A percentile compares a stretch with the other conserved stretches of the same genome.
Evolutionary conservation across 352 stramenopile species (phyloP).

Genomic region (Pythium utonaiense): DNA sequence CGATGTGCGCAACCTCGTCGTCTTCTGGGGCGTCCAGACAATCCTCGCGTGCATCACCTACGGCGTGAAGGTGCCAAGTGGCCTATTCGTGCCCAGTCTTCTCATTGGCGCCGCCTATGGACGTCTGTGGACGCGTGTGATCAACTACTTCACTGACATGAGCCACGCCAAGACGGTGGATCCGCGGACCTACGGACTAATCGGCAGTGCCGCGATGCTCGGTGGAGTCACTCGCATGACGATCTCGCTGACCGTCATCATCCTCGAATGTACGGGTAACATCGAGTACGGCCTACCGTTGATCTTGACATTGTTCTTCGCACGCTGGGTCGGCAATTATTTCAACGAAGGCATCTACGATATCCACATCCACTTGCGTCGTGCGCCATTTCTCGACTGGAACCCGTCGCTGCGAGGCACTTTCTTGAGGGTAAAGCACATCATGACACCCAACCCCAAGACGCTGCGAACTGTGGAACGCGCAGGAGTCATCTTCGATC

Average conservation of each 20-base stretch:
- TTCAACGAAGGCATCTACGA: slow-evolving; percentile 99
- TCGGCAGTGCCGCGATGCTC: slow-evolving; percentile 94
- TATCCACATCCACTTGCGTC: slow-evolving; percentile 96
- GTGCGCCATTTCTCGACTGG: slow-evolving; percentile 78
- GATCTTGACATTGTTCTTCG: slow-evolving; percentile 97
- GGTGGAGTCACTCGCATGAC: slow-evolving; percentile 98
- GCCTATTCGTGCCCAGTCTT: slow-evolving; percentile 96
- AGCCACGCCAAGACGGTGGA: slow-evolving; percentile 64
- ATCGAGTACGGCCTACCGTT: slow-evolving; percentile 97
- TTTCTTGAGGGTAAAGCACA: slow-evolving; percentile 85
- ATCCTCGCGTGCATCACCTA: slow-evolving; percentile 92
- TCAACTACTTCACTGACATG: slow-evolving; percentile 71
- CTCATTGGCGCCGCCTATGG: slow-evolving; percentile 95
- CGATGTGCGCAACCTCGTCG: slow-evolving; percentile 64
- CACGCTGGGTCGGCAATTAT: slow-evolving; percentile 96
- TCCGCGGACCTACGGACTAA: slow-evolving; percentile 93
- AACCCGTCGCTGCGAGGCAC: slow-evolving; percentile 59
- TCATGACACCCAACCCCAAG: slow-evolving; percentile 95
- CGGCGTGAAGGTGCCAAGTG: slow-evolving; percentile 94
- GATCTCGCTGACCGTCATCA: slow-evolving; percentile 98
- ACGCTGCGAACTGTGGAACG: slow-evolving; percentile 92
- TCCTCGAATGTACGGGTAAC: slow-evolving; percentile 97
- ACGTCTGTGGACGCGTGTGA: slow-evolving; percentile 81
- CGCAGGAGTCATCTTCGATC: slow-evolving; percentile 91
- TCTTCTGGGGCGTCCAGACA: slow-evolving; percentile 73